These are phyloP conservation scores for Lentinula aciculospora DNA, from an alignment of 768 basidiomycete genomes.

Conservation along the genomic window DNA sequence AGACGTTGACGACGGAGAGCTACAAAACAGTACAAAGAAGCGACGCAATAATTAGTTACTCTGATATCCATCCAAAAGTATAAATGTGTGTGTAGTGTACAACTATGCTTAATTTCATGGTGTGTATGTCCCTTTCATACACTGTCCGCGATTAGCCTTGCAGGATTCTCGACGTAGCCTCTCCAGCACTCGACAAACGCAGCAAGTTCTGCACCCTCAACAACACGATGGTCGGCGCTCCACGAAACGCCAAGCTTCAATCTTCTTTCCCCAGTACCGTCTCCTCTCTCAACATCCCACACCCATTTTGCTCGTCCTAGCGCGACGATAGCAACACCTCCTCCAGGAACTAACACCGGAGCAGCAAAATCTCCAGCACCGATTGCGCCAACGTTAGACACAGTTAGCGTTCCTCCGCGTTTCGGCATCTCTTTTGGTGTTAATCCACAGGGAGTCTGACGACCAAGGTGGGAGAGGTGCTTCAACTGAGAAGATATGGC, in stretches of 20 bases:
- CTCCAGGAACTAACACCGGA: slow-evolving; percentile 76
- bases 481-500: slow-evolving; percentile 55
- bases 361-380: slow-evolving; percentile 65
- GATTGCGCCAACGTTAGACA: slow-evolving; percentile 81
- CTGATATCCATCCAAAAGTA: neutral
- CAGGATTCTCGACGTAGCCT: slow-evolving; percentile 70
- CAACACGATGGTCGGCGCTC: slow-evolving; percentile 83
- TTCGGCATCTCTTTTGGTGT: slow-evolving; percentile 66
- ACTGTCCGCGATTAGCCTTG: slow-evolving; percentile 55
- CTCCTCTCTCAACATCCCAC: slow-evolving; percentile 56
- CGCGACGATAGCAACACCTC: slow-evolving; percentile 82
- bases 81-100: neutral
- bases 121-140: slow-evolving; percentile 18
- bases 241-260: slow-evolving; percentile 67
- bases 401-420: slow-evolving; percentile 72
- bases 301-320: slow-evolving; percentile 76
- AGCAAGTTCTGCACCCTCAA: slow-evolving; percentile 86
- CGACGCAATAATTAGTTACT: slow-evolving; percentile 11
- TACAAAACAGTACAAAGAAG: slow-evolving; percentile 16
- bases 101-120: neutral
- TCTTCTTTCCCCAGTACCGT: slow-evolving; percentile 44
- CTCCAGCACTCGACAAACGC: slow-evolving; percentile 88
- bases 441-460: slow-evolving; percentile 61
- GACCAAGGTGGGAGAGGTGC: slow-evolving; percentile 57
- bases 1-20: slow-evolving; percentile 33